phyloP scores from a whole-genome alignment of 768 basidiomycete species.

The Tulasnella sp. region DNA sequence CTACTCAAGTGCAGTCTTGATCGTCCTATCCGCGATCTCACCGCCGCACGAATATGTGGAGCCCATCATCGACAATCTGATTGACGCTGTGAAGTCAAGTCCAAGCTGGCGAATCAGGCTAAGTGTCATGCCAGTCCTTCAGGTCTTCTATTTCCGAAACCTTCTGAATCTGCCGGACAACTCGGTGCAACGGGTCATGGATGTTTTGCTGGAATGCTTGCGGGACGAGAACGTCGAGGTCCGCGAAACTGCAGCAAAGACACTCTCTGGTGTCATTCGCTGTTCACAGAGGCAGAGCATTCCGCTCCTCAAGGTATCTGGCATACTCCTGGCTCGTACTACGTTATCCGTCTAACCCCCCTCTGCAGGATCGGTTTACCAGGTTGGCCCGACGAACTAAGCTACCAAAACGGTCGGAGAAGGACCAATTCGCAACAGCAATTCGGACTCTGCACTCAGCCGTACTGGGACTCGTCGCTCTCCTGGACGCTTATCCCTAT shows the following conservation, averaged over 20 bases:
- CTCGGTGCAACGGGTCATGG: slow-evolving; percentile 62
- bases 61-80: slow-evolving; percentile 47
- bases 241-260: slow-evolving; percentile 79
- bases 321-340: slow-evolving; percentile 12
- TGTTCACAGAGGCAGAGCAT: slow-evolving; percentile 87
- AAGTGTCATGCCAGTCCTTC: slow-evolving; percentile 76
- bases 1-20: slow-evolving; percentile 68
- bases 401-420: slow-evolving; percentile 58
- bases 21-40: slow-evolving; percentile 72
- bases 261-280: slow-evolving; percentile 73
- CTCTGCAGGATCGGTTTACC: slow-evolving; percentile 67
- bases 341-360: not conserved
- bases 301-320: slow-evolving; percentile 60
- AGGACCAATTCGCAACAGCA: slow-evolving; percentile 51
- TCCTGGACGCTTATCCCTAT: slow-evolving; percentile 48
- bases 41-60: slow-evolving; percentile 56
- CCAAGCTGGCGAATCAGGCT: slow-evolving; percentile 83
- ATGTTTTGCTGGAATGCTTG: slow-evolving; percentile 71
- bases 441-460: slow-evolving; percentile 66
- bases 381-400: slow-evolving; percentile 43
- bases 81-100: slow-evolving; percentile 64
- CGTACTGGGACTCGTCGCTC: slow-evolving; percentile 36
- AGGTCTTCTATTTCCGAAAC: slow-evolving; percentile 87
- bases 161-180: slow-evolving; percentile 60
- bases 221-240: slow-evolving; percentile 89